Conservation (phyloP, 23 red algal species). For the Gracilaria vermiculophylla region DNA sequence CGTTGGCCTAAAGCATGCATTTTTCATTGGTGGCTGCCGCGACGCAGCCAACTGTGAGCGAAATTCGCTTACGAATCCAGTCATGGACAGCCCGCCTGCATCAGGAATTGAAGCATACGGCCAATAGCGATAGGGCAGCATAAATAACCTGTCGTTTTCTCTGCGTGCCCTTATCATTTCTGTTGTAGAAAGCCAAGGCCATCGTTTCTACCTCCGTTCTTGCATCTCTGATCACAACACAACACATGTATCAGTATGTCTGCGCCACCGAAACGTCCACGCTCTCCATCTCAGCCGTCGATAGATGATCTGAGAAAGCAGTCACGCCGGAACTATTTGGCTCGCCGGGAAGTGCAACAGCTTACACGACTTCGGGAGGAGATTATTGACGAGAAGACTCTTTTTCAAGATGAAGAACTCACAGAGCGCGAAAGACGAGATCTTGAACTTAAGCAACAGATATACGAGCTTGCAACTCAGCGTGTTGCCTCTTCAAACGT, state of each 20-base stretch:
- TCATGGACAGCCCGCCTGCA: too few relatives aligned
- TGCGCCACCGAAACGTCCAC: neutral
- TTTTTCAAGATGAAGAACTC: slow-evolving; percentile 70
- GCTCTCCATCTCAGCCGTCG: neutral
- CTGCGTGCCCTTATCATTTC: neutral
- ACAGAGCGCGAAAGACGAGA: slow-evolving; percentile 61
- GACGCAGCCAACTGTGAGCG: too few relatives aligned
- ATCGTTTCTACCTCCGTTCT: neutral
- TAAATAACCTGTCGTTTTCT: too few relatives aligned
- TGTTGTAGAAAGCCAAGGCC: too few relatives aligned
- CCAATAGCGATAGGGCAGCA: too few relatives aligned
- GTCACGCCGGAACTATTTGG: slow-evolving; percentile 72
- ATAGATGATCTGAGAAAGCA: slow-evolving; percentile 34
- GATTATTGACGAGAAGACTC: slow-evolving; percentile 68
- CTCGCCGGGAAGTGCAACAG: slow-evolving; percentile 60
- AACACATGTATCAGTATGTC: neutral
- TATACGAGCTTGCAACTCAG: slow-evolving; percentile 61
- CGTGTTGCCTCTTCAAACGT: slow-evolving; percentile 43
- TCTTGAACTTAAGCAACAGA: slow-evolving; percentile 67
- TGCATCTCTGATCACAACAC: neutral
- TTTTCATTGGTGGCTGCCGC: neutral
- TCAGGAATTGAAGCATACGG: too few relatives aligned
- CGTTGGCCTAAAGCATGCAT: too few relatives aligned
- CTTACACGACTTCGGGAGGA: slow-evolving; percentile 54
- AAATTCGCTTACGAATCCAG: too few relatives aligned